Evolutionary conservation across 306 rosid genomes (phyloP).

Genomic region (Bauhinia variegata): DNA sequence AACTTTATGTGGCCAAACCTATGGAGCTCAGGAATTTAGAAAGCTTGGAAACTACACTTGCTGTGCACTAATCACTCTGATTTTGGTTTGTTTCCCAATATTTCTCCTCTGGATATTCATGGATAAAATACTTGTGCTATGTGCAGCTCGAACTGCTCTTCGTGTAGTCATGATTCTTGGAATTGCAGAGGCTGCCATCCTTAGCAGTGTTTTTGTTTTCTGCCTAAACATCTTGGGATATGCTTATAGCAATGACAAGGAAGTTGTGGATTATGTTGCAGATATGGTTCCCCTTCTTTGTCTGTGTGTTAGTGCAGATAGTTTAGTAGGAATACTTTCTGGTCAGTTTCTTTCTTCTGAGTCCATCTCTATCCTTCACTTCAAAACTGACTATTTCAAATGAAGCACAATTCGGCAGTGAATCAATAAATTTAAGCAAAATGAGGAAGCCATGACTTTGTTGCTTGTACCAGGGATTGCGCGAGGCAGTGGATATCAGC

Average conservation of each 20-base stretch:
- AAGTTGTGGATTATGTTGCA: conserved; percentile 49
- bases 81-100: conserved; percentile 57
- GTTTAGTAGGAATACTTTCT: conserved; percentile 41
- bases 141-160: conserved; percentile 49
- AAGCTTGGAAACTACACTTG: conserved; percentile 56
- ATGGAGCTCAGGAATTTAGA: conserved; percentile 55
- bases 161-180: conserved; percentile 44
- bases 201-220: conserved; percentile 43
- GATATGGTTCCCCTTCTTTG: conserved; percentile 58
- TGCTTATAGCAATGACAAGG: conserved; percentile 59
- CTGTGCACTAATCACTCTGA: conserved; percentile 46
- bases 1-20: conserved; percentile 67
- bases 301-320: conserved; percentile 48
- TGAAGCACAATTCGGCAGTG: too few species aligned
- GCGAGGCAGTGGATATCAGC: conserved; percentile 53
- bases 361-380: neutral
- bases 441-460: neutral
- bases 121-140: conserved; percentile 47
- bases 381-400: too few species aligned
- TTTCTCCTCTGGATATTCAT: conserved; percentile 60
- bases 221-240: conserved; percentile 48
- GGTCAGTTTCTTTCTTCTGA: conserved; percentile 36
- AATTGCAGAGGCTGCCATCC: conserved; percentile 42
- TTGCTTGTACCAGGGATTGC: conserved; percentile 39
- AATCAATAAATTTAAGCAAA: neutral